Conservation (phyloP, 108 stramenopile genomes). For the Mediolabrus comicus region DNA sequence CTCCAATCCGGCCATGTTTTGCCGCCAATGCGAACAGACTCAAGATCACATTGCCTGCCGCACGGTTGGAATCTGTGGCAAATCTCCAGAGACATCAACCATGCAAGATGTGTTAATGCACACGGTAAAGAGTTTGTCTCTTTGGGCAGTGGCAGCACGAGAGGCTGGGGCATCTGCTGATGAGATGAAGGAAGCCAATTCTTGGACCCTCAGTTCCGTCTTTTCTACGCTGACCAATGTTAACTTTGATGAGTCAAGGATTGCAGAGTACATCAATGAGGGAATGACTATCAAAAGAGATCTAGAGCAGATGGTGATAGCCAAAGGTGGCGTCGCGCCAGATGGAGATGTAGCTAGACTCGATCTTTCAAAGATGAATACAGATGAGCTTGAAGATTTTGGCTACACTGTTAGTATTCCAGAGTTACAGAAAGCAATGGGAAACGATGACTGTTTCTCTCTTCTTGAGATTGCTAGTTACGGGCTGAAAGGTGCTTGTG, state of each 20-base stretch:
- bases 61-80: conserved; percentile 73
- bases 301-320: conserved; percentile 34
- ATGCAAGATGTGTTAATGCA: conserved; percentile 72
- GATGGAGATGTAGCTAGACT: conserved; percentile 37
- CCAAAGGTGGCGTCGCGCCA: conserved; percentile 41
- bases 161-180: conserved; percentile 47
- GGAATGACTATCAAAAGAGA: conserved; percentile 48
- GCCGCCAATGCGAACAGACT: conserved; percentile 85
- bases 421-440: conserved; percentile 49
- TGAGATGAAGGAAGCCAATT: conserved; percentile 54
- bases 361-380: conserved; percentile 26
- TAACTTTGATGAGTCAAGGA: conserved; percentile 71
- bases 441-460: conserved; percentile 67
- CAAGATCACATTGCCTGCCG: conserved; percentile 70
- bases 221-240: conserved; percentile 86
- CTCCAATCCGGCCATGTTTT: conserved; percentile 72
- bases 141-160: conserved; percentile 59
- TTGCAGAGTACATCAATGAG: conserved; percentile 64
- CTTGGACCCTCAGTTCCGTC: conserved; percentile 64
- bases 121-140: conserved; percentile 49
- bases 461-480: conserved; percentile 74
- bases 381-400: conserved; percentile 55
- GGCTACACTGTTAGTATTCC: conserved; percentile 54
- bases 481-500: conserved; percentile 68
- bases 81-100: conserved; percentile 52